Conservation (phyloP, 768 basidiomycete genomes). For the Leccinum arenicola region DNA sequence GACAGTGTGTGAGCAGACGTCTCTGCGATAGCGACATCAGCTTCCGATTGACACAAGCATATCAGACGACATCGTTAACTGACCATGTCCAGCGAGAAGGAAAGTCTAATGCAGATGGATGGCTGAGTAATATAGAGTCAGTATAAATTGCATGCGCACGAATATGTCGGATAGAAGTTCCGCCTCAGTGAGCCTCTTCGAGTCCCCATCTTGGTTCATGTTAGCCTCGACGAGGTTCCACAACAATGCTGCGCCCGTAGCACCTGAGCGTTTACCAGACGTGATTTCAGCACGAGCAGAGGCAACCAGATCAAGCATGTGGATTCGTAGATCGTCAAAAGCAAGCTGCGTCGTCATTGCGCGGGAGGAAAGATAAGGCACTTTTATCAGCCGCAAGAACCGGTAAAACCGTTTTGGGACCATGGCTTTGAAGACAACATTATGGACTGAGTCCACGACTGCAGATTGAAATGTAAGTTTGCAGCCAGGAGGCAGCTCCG, state of each 20-base stretch:
- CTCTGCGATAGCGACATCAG: constrained; percentile 33
- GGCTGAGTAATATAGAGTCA: neutral
- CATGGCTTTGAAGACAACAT: constrained; percentile 30
- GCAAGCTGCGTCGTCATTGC: constrained; percentile 29
- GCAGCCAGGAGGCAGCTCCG: constrained; percentile 28
- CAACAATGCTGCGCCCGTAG: constrained; percentile 37
- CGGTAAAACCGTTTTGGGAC: constrained; percentile 35
- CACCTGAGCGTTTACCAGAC: constrained; percentile 21
- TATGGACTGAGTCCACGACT: constrained; percentile 15
- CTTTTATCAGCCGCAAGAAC: constrained; percentile 19
- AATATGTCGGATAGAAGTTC: constrained; percentile 50
- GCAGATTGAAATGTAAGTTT: constrained; percentile 39
- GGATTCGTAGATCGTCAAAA: constrained; percentile 36
- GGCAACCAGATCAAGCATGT: constrained; percentile 42
- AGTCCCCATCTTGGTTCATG: constrained; percentile 34
- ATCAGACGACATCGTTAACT: neutral
- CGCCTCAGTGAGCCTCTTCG: constrained; percentile 38
- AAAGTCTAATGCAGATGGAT: constrained; percentile 33
- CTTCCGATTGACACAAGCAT: neutral
- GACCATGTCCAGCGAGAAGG: constrained; percentile 50
- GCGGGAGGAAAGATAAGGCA: constrained; percentile 37
- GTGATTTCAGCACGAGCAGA: constrained; percentile 36
- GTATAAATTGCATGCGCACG: constrained; percentile 28
- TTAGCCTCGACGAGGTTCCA: constrained; percentile 48
- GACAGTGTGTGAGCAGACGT: constrained; percentile 45